Evolutionary conservation across 768 basidiomycete species (phyloP).

Genomic region (Guyanaporus albipodus): DNA sequence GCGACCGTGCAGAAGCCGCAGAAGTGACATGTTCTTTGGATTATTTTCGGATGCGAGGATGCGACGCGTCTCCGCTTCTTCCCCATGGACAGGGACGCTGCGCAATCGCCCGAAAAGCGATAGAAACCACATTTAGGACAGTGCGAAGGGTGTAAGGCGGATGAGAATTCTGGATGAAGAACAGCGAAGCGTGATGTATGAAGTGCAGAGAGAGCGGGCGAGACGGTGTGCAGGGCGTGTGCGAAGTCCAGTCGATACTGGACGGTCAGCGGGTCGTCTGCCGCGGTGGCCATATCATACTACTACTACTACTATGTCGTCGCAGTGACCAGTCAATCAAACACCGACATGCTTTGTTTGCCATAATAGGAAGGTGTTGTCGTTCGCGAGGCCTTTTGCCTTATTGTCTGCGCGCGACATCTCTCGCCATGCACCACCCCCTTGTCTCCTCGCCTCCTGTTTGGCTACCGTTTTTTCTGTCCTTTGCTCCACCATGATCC

Average conservation of each 20-base stretch:
- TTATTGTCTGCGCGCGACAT: constrained; percentile 16
- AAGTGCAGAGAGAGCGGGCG: constrained; percentile 59
- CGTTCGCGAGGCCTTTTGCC: constrained; percentile 11
- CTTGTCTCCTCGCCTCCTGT: constrained; percentile 2
- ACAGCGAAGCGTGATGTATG: constrained; percentile 44
- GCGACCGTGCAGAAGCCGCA: constrained; percentile 18
- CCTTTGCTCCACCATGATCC: constrained; percentile 22
- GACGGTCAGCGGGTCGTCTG: constrained; percentile 27
- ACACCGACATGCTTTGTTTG: constrained; percentile 14
- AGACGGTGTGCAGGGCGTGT: constrained; percentile 44
- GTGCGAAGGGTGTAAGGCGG: constrained; percentile 24
- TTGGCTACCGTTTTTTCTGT: background rate
- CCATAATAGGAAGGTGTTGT: constrained; percentile 25
- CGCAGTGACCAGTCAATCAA: too few relatives aligned
- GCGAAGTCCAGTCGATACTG: constrained; percentile 50
- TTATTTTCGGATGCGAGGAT: background rate
- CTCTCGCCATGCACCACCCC: constrained; percentile 8
- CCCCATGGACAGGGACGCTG: constrained; percentile 29
- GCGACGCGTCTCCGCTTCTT: constrained; percentile 12
- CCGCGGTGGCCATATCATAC: too few relatives aligned
- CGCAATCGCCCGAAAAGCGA: constrained; percentile 39
- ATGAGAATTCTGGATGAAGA: constrained; percentile 27
- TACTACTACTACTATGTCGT: too few relatives aligned
- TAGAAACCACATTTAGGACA: constrained; percentile 56
- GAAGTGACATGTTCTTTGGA: constrained; percentile 16